Percentiles rank a stretch among this genome's conserved stretches.
Conservation (phyloP, 2,329 filamentous ascomycete genomes). For the Aureobasidium zeae region DNA sequence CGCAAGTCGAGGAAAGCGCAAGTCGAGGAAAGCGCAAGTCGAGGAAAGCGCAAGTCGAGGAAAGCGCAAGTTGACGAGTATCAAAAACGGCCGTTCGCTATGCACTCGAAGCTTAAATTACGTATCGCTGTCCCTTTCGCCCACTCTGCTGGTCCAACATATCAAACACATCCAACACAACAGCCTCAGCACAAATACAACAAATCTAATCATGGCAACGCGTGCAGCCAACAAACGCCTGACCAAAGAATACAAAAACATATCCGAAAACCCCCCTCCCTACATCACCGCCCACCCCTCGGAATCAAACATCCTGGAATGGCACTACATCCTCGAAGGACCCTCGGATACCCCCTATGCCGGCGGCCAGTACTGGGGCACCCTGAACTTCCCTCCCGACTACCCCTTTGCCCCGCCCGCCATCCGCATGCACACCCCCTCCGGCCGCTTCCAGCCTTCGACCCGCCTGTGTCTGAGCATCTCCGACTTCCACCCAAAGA, state of each 20-base stretch:
- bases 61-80: too few relatives aligned
- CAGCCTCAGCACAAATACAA: conserved; percentile 5
- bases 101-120: too few relatives aligned
- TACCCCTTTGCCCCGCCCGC: conserved; percentile 96
- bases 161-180: too few relatives aligned
- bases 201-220: conserved; percentile 28
- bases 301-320: conserved; percentile 30
- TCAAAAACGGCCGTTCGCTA: too few relatives aligned
- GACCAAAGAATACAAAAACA: conserved; percentile 29
- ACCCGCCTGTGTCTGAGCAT: conserved; percentile 91
- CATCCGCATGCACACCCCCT: conserved; percentile 98
- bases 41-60: too few relatives aligned
- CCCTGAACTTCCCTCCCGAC: conserved; percentile 86
- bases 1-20: too few relatives aligned
- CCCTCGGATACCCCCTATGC: conserved; percentile 91
- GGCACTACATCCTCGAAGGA: conserved; percentile 66
- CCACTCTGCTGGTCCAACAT: too few relatives aligned
- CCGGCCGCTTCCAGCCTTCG: conserved; percentile 86
- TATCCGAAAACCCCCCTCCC: conserved; percentile 28
- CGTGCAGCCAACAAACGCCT: conserved; percentile 33
- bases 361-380: conserved; percentile 96
- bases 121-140: too few relatives aligned
- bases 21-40: too few relatives aligned
- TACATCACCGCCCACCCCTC: conserved; percentile 28
- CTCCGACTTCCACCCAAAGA: conserved; percentile 94